These are phyloP conservation scores for Cucumis sativus DNA, from an alignment of 306 rosid species.

Conservation along the genomic window DNA sequence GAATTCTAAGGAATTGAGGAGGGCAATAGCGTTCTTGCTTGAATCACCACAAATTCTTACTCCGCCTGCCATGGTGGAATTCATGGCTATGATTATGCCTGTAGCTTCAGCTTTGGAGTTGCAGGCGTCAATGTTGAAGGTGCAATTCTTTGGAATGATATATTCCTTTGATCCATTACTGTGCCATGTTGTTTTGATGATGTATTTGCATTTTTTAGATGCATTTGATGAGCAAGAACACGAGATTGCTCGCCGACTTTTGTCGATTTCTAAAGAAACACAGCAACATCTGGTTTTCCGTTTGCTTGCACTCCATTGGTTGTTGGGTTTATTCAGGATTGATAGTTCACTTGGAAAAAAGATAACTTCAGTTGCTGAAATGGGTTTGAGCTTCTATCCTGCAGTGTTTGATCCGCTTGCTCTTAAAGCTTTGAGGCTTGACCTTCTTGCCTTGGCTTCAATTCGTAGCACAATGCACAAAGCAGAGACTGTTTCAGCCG, in stretches of 20 bases:
- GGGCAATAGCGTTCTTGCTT: constrained; percentile 70
- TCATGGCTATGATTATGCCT: constrained; percentile 53
- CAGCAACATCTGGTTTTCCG: constrained; percentile 72
- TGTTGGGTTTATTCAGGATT: constrained; percentile 57
- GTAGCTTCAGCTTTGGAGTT: constrained; percentile 67
- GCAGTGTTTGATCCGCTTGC: constrained; percentile 78
- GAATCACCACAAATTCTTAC: constrained; percentile 86
- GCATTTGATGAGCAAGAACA: constrained; percentile 77
- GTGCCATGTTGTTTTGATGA: constrained; percentile 67
- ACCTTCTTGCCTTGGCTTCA: constrained; percentile 62
- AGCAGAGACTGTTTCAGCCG: constrained; percentile 20
- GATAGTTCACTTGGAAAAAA: constrained; percentile 25
- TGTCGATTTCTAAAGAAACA: constrained; percentile 55
- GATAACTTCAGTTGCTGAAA: constrained; percentile 18
- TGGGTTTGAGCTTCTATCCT: constrained; percentile 44
- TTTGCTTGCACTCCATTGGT: constrained; percentile 77
- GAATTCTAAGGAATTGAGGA: constrained; percentile 70
- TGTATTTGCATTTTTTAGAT: constrained; percentile 57
- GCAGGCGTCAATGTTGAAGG: constrained; percentile 84
- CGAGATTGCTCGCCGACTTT: constrained; percentile 45
- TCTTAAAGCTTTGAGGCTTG: constrained; percentile 82
- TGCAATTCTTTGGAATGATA: constrained; percentile 81
- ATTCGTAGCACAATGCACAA: constrained; percentile 20
- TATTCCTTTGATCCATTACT: constrained; percentile 70
- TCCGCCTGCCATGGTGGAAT: constrained; percentile 80